Base-by-base conservation (phyloP, 2,329 filamentous ascomycete genomes). In the Mollisia scopiformis region DNA sequence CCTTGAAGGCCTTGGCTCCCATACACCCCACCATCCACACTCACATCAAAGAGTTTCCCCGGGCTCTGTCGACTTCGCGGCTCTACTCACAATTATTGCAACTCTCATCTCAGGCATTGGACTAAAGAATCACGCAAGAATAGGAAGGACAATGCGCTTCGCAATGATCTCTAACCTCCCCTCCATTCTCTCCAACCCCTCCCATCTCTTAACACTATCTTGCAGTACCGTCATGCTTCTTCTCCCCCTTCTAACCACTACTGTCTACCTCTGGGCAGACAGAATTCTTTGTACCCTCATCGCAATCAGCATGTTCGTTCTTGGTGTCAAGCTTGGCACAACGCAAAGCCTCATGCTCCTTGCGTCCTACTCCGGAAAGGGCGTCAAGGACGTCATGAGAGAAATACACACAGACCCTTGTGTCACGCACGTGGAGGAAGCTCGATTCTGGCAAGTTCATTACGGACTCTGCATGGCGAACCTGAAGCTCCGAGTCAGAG, bases 371-470 rank as follows among this genome's bases (percentile, higher is more conserved):
- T 68, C 62, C 7, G 71, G 69, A 8, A 62, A 68, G 21, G 71
- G 70, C 14, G 71, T 75, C 33, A 56, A 57, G 28, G 87, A 89
- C 23, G 88, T 97, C n/a, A 82, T 97, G 69, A 85, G 86, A 58
- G 92, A 96, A 74, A 93, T 99, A 55, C 89, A 93, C 74, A 84
- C 87, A 1, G 93, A 97, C 69, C 87, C 90, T 1, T 84, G 84
- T 58, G 87, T 98, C 27, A 84, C 84, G 47, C 84, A 84, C 1
- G 87, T 99, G 50, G 92, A 97, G 60, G 93, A 97, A 71, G 94
- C 93, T 1, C 88, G 93, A 73, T 97, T 99, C 76, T 99, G 95
- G 95, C 95, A 99, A 79, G 95, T 97, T 14, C 95, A 99, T 76
- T 97, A 98, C 74, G 93, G 94, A 1, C 81, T 98, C 41, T 96